Base-by-base conservation (phyloP, 345 rosid genomes). In the Anacardium occidentale region DNA sequence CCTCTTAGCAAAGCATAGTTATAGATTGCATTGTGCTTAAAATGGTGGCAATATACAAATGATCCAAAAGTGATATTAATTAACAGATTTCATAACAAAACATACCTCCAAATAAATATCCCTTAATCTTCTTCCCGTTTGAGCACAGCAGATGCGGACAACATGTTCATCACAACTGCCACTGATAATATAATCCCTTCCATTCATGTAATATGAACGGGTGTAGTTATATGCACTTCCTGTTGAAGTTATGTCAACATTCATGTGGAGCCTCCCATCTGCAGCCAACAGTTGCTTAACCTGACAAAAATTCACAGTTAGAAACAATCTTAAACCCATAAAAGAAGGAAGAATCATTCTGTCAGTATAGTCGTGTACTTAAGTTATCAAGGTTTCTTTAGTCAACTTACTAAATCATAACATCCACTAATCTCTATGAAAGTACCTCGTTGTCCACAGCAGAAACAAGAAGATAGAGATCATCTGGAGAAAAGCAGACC, bases 401-500 rank as follows among this genome's bases (percentile, higher is more conserved):
- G 14, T 18, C 10, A 7, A 15, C 26, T 50, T 66, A 29, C 54
- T 45, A 22, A 60, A 55, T 54, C 9, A 55, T 45, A 37, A 42
- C 20, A 22, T 34, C 11, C 6, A 61, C 8, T 3, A 22, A 71
- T 32, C 47, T 50, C 2, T 29, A 32, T 18, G 34, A 5, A 7
- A 12, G n/a, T 74, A 85, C 88, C 89, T 85, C 86, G 55, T 85
- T 85, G 74, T 85, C 89, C 50, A 83, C 79, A 37, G 89, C 81
- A 0, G 89, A 85, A 10, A 81, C 89, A 15, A 85, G 85, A 53
- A 85, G 76, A 75, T 85, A 81, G 52, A 51, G 79, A 69, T 85
- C 89, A 52, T 83, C 83, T 0, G 86, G 85, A 45, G 89, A 83
- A 78, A 85, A 85, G 81, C 86, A 85, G 74, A 83, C 85, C 89